Evolutionary conservation across 2,329 filamentous ascomycete genomes (phyloP).

Genomic region (Zymoseptoria tritici): DNA sequence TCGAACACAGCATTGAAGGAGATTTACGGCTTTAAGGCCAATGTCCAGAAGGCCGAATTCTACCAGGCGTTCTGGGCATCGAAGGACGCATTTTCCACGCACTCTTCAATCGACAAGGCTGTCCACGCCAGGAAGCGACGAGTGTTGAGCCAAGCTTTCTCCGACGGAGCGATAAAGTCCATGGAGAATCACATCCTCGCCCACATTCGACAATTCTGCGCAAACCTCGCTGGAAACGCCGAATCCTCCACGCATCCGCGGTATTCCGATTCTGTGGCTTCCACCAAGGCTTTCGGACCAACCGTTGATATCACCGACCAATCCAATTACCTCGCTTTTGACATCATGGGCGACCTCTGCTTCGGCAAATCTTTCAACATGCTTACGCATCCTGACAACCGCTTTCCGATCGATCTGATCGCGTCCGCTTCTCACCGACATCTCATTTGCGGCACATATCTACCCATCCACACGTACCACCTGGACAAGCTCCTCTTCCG

Average conservation of each 20-base stretch:
- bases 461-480: slow-evolving; percentile 31
- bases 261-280: not conserved
- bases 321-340: slow-evolving; percentile 35
- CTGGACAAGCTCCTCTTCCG: slow-evolving; percentile 39
- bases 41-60: slow-evolving; percentile 43
- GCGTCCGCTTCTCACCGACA: slow-evolving; percentile 21
- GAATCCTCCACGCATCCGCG: not conserved
- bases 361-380: slow-evolving; percentile 37
- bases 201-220: slow-evolving; percentile 36
- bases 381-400: slow-evolving; percentile 34
- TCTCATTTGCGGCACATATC: slow-evolving; percentile 34
- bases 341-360: slow-evolving; percentile 27
- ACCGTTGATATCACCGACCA: slow-evolving; percentile 40
- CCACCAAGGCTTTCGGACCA: slow-evolving; percentile 33
- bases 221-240: slow-evolving; percentile 21
- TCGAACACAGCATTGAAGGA: slow-evolving; percentile 55
- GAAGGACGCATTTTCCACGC: slow-evolving; percentile 36
- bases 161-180: slow-evolving; percentile 38
- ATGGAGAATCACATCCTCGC: slow-evolving; percentile 41
- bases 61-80: slow-evolving; percentile 42
- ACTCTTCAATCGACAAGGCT: slow-evolving; percentile 39
- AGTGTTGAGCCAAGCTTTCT: slow-evolving; percentile 42
- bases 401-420: slow-evolving; percentile 21
- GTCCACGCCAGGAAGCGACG: slow-evolving; percentile 41
- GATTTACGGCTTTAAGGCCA: slow-evolving; percentile 43